Evolutionary conservation across 805 yeast genomes (phyloP).

Genomic region (Myxozyma mucilagina): DNA sequence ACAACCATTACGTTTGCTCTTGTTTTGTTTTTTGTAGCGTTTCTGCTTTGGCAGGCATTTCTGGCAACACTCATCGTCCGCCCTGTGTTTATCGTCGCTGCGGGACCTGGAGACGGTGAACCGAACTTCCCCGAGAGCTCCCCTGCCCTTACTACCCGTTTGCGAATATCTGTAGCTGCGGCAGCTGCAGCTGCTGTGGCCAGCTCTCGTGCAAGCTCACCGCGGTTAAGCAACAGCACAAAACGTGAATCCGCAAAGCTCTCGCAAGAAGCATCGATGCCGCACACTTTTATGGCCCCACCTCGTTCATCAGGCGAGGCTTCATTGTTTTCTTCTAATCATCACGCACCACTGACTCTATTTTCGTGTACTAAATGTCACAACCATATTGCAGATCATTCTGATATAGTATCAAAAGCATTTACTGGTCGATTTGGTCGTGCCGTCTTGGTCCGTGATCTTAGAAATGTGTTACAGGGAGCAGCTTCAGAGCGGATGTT

Average conservation of each 20-base stretch:
- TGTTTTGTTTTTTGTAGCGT: slow-evolving; percentile 20
- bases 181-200: slow-evolving; percentile 2
- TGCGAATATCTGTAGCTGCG: slow-evolving; percentile 3
- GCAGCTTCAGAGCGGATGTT: slow-evolving; percentile 36
- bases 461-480: slow-evolving; percentile 10
- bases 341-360: slow-evolving; percentile 12
- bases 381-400: slow-evolving; percentile 14
- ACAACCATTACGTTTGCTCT: slow-evolving; percentile 14
- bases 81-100: slow-evolving; percentile 18
- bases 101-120: not conserved
- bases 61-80: slow-evolving; percentile 27
- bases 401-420: slow-evolving; percentile 18
- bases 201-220: not conserved
- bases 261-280: not conserved
- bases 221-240: not conserved
- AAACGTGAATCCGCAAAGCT: not conserved
- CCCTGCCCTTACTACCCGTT: not conserved
- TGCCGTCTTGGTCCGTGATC: slow-evolving; percentile 24
- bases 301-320: not conserved
- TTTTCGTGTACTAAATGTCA: slow-evolving; percentile 22
- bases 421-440: slow-evolving; percentile 26
- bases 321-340: slow-evolving; percentile 8
- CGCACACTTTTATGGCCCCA: not conserved
- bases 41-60: slow-evolving; percentile 31
- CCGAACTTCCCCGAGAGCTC: slow-evolving; percentile 1